Evolutionary conservation across 2,329 filamentous ascomycete species (phyloP).

Genomic region (Delphinella strobiligena): DNA sequence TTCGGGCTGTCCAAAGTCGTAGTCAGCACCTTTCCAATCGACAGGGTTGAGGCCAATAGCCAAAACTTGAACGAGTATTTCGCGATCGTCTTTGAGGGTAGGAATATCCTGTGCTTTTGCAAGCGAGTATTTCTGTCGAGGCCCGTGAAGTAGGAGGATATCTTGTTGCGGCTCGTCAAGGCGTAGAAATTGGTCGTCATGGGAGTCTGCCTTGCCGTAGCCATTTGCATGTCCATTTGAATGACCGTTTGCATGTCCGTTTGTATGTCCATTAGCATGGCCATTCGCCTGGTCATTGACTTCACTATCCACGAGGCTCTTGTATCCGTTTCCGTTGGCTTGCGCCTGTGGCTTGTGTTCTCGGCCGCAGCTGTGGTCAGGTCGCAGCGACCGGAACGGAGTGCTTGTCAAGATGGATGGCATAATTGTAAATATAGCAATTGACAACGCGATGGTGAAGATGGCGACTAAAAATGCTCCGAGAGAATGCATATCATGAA

Average conservation of each 20-base stretch:
- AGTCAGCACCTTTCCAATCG: constrained; percentile 60
- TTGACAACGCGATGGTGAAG: not conserved
- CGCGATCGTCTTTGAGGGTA: constrained; percentile 18
- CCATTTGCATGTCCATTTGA: constrained; percentile 12
- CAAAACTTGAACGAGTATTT: constrained; percentile 51
- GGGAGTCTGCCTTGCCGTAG: not conserved
- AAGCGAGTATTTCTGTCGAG: constrained; percentile 22
- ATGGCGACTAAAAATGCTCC: not conserved
- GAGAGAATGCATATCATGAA: not conserved
- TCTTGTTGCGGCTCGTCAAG: constrained; percentile 21
- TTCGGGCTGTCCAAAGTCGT: constrained; percentile 32
- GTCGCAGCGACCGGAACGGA: constrained; percentile 16
- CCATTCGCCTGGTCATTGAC: not conserved
- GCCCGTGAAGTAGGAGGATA: constrained; percentile 22
- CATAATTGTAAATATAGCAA: constrained; percentile 9
- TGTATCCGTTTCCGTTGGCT: constrained; percentile 7
- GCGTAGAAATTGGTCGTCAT: constrained; percentile 13
- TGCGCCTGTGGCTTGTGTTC: constrained; percentile 3
- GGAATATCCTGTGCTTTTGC: constrained; percentile 9
- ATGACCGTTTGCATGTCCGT: constrained; percentile 12
- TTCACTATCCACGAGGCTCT: not conserved
- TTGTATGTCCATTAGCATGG: not conserved
- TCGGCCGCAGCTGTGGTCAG: constrained; percentile 17
- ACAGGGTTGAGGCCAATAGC: constrained; percentile 65
- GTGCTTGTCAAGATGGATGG: constrained; percentile 14